Percentiles rank a stretch among this genome's conserved stretches.
Conservation (phyloP, 1,139 yeast species). For the Debaryomyces robertsiae region DNA sequence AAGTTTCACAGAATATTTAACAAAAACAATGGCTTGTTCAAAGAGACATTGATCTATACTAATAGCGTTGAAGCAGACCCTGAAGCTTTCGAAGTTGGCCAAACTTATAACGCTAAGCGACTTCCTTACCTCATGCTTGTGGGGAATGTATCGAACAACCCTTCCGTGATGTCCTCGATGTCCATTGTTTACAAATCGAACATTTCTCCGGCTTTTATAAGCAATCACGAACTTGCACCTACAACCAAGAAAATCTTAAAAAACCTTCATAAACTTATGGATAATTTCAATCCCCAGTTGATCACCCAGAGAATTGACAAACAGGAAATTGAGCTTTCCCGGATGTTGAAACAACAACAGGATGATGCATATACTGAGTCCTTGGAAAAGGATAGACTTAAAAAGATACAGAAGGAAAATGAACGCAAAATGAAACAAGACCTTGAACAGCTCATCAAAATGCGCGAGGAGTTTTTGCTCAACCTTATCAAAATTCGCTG, state of each 20-base stretch:
- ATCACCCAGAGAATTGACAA: slow-evolving; percentile 53
- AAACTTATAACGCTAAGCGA: slow-evolving; percentile 38
- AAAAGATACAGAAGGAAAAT: slow-evolving; percentile 34
- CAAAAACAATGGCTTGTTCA: slow-evolving; percentile 36
- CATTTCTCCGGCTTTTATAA: slow-evolving; percentile 26
- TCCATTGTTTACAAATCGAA: slow-evolving; percentile 50
- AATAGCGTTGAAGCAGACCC: slow-evolving; percentile 42
- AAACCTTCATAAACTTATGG: slow-evolving; percentile 38
- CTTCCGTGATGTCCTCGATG: slow-evolving; percentile 54
- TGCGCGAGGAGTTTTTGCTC: slow-evolving; percentile 18
- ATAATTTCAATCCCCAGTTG: slow-evolving; percentile 54
- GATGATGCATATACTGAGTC: slow-evolving; percentile 59
- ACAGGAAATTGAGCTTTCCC: slow-evolving; percentile 53
- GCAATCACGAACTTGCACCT: slow-evolving; percentile 20
- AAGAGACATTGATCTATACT: slow-evolving; percentile 45
- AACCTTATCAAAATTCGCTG: slow-evolving; percentile 18
- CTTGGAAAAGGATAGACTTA: slow-evolving; percentile 45
- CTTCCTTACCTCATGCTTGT: slow-evolving; percentile 50
- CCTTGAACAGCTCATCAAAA: slow-evolving; percentile 16
- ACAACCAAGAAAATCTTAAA: slow-evolving; percentile 33
- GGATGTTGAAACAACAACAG: slow-evolving; percentile 56
- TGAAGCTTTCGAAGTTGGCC: slow-evolving; percentile 55
- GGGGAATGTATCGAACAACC: slow-evolving; percentile 54
- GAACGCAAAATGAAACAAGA: slow-evolving; percentile 17
- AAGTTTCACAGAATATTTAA: slow-evolving; percentile 36